Conservation (phyloP, 2,329 filamentous ascomycete genomes). For the Leptoxyphium fumago region DNA sequence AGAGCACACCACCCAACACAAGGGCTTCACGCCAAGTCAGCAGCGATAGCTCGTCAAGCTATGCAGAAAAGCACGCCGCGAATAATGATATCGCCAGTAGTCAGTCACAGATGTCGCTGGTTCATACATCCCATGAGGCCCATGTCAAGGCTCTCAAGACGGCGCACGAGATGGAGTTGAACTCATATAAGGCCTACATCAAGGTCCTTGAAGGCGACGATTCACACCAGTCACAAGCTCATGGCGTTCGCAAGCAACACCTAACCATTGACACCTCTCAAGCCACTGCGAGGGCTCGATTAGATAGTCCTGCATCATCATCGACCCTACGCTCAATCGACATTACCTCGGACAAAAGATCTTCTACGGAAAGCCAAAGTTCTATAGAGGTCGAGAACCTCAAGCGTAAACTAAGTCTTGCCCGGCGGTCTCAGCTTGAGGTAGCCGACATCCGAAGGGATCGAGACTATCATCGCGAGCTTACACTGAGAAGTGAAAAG, state of each 20-base stretch:
- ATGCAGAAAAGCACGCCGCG: background rate
- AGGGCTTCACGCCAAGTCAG: background rate
- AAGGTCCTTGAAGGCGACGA: conserved; percentile 20
- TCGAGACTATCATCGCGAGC: conserved; percentile 23
- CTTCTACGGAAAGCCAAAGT: conserved; percentile 14
- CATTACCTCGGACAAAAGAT: conserved; percentile 15
- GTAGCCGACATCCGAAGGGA: conserved; percentile 22
- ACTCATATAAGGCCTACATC: conserved; percentile 24
- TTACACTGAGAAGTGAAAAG: conserved; percentile 21
- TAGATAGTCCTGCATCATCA: conserved; percentile 4
- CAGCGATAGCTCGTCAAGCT: background rate
- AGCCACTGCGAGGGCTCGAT: background rate
- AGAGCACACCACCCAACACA: background rate
- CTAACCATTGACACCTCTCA: conserved; percentile 10
- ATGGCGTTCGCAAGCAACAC: background rate
- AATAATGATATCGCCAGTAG: background rate
- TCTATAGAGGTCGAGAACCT: conserved; percentile 22
- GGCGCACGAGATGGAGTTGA: conserved; percentile 25
- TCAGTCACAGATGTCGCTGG: conserved; percentile 19
- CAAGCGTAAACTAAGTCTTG: conserved; percentile 23
- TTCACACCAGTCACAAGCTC: background rate
- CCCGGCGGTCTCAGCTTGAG: conserved; percentile 19
- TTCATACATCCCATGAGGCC: conserved; percentile 25
- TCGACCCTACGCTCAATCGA: conserved; percentile 10
- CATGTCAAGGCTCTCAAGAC: conserved; percentile 23